These are phyloP conservation scores for Salicornia ramosissima DNA, from an alignment of 148 eudicot species.

Conservation along the genomic window DNA sequence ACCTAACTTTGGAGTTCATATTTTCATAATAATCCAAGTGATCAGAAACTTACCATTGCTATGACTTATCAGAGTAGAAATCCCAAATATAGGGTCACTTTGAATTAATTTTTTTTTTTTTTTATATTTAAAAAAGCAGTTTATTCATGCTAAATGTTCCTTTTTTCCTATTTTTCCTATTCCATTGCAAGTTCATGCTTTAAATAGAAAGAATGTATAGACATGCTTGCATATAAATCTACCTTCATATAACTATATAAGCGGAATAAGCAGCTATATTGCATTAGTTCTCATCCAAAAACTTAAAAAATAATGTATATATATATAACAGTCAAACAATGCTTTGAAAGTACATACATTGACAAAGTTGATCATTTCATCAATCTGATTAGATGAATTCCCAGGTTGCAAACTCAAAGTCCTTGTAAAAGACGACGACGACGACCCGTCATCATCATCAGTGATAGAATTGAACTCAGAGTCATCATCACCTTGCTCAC, in stretches of 20 bases:
- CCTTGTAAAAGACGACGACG: conserved; percentile 38
- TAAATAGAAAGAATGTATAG: too few species aligned
- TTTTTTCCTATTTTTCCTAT: too few species aligned
- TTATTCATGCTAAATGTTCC: too few species aligned
- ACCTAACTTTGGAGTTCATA: neutral
- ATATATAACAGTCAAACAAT: too few species aligned
- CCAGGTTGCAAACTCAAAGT: conserved; percentile 42
- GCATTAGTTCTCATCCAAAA: neutral
- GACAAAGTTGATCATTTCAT: conserved; percentile 40
- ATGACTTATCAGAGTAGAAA: too few species aligned
- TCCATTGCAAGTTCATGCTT: too few species aligned
- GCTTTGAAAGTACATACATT: conserved; percentile 19
- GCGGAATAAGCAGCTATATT: neutral
- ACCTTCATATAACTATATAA: neutral
- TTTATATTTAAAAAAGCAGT: too few species aligned
- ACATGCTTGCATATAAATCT: neutral
- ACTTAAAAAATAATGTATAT: neutral
- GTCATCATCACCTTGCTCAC: conserved; percentile 47
- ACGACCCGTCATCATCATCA: conserved; percentile 57
- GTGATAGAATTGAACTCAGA: conserved; percentile 57
- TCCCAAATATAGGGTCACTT: too few species aligned
- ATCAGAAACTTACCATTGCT: too few species aligned
- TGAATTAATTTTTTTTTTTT: too few species aligned
- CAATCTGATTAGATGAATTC: conserved; percentile 33
- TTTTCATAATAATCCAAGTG: too few species aligned